Base-by-base conservation (phyloP, 2,329 filamentous ascomycete genomes). In the Xylaria sp. region DNA sequence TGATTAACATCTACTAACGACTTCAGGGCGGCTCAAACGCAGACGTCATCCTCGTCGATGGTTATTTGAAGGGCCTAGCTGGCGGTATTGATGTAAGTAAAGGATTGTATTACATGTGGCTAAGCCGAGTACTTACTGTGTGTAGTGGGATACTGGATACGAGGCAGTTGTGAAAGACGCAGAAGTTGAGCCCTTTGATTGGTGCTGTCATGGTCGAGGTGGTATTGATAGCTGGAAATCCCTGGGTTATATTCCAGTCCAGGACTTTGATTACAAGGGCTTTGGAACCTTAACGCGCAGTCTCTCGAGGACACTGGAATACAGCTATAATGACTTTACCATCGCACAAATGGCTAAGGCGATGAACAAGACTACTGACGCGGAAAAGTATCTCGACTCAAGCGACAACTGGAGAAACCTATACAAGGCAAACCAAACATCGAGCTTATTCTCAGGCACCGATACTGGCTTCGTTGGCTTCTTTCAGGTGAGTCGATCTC, bases 321-420 rank as follows among this genome's bases (percentile, higher is more conserved):
- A 94, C 77, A 88, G 90, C 7, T 94, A 94, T 79, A 89, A 94
- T 71, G 92, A 94, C 80, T 94, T 89, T 74, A 89, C 88, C 71
- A 89, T 92, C 64, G 83, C 89, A 0, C 83, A 88, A 56, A 86
- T 93, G 65, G 90, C 91, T 0, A 83, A 83, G 10, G 83, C 80
- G 0, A 77, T 92, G 48, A 88, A 87, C 1, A 83, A 86, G 13
- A 81, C 82, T 2, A 79, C 77, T 0, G 91, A 92, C 58, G 82
- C 84, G 28, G 82, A 86, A 60, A 90, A 86, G 75, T 94, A 93
- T 68, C 75, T 86, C 0, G 78, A 78, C 0, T 86, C 89, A 0
- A 88, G 89, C 62, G 82, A 81, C 0, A 90, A 92, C 76, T 94
- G 91, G 91, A 81, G 83, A 68, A 92, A 92, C 66, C 82, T 93